Evolutionary conservation across 1,139 yeast species (phyloP).

Genomic region (Suhomyces atakaporum): DNA sequence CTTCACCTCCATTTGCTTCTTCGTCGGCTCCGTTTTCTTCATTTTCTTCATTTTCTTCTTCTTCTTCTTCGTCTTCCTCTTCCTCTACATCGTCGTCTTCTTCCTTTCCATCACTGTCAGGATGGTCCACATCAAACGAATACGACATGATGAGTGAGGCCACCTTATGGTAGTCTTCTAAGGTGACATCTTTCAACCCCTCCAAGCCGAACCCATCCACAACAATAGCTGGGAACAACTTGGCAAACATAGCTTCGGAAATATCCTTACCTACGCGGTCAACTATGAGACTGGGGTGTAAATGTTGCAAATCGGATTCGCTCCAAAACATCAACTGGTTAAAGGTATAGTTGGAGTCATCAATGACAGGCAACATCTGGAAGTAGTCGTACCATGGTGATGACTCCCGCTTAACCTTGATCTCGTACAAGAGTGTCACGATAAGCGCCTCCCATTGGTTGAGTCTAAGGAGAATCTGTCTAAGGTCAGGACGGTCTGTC

Average conservation of each 20-base stretch:
- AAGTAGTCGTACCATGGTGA: slow-evolving; percentile 74
- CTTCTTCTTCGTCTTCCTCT: slow-evolving; percentile 11
- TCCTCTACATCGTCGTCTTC: slow-evolving; percentile 21
- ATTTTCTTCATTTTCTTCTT: not conserved
- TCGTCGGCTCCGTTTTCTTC: not conserved
- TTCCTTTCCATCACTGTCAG: slow-evolving; percentile 21
- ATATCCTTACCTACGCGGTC: slow-evolving; percentile 69
- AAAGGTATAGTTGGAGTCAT: slow-evolving; percentile 38
- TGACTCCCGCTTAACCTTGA: slow-evolving; percentile 35
- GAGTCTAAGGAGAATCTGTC: slow-evolving; percentile 40
- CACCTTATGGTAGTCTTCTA: slow-evolving; percentile 64
- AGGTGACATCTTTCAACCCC: slow-evolving; percentile 37
- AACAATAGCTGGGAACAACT: slow-evolving; percentile 28
- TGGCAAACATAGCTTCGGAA: slow-evolving; percentile 61
- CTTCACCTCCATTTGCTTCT: too few species aligned
- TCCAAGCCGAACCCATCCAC: slow-evolving; percentile 24
- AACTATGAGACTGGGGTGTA: slow-evolving; percentile 71
- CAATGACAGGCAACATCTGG: slow-evolving; percentile 60
- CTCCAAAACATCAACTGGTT: slow-evolving; percentile 82
- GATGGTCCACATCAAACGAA: slow-evolving; percentile 40
- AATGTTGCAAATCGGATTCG: slow-evolving; percentile 47
- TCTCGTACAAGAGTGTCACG: slow-evolving; percentile 63
- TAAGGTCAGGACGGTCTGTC: slow-evolving; percentile 31
- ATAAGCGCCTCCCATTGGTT: slow-evolving; percentile 82
- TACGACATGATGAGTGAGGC: slow-evolving; percentile 61